These are phyloP conservation scores for Leccinum incarnatum DNA, from an alignment of 768 basidiomycete genomes.

Conservation along the genomic window DNA sequence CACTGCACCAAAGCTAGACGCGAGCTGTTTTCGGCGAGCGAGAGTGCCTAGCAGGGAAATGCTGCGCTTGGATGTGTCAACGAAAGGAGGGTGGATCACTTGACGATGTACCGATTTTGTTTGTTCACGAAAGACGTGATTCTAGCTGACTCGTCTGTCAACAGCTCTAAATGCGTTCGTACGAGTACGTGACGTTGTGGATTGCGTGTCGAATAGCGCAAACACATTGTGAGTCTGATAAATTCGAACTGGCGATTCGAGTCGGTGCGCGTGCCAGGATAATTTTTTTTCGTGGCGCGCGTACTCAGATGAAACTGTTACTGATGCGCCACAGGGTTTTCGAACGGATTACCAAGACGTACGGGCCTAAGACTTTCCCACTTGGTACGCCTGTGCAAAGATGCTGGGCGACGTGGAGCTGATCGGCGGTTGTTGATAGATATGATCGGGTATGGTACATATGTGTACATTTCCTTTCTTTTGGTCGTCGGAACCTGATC, in stretches of 20 bases:
- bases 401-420: not conserved
- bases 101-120: constrained; percentile 51
- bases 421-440: constrained; percentile 71
- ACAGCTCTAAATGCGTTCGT: constrained; percentile 90
- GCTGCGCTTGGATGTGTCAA: constrained; percentile 74
- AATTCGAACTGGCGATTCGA: constrained; percentile 81
- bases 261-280: constrained; percentile 42
- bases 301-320: not conserved
- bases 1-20: constrained; percentile 77
- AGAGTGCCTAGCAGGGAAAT: constrained; percentile 39
- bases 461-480: constrained; percentile 11
- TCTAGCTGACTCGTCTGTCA: not conserved
- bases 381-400: constrained; percentile 69
- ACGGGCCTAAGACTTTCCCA: constrained; percentile 71
- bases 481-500: not conserved
- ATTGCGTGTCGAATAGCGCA: constrained; percentile 90
- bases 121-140: no score
- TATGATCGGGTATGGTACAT: constrained; percentile 72
- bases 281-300: not conserved
- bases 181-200: constrained; percentile 86
- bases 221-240: constrained; percentile 51
- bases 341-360: constrained; percentile 87
- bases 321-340: constrained; percentile 60
- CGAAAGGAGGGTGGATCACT: constrained; percentile 91
- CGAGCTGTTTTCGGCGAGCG: constrained; percentile 29